These are phyloP conservation scores for Kwoniella bestiolae DNA, from an alignment of 768 basidiomycete genomes.

Conservation along the genomic window DNA sequence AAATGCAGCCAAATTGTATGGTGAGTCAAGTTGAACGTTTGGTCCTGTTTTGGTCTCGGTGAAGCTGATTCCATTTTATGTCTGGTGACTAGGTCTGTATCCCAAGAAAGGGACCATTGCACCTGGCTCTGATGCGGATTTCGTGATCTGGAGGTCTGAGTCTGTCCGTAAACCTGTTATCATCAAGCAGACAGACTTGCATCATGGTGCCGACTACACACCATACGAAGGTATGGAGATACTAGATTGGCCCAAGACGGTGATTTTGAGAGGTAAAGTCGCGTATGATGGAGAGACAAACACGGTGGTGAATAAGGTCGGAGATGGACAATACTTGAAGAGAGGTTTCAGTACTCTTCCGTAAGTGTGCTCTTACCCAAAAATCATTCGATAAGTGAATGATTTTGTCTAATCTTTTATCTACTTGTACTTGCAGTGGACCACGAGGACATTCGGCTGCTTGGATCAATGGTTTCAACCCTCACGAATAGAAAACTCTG, in stretches of 20 bases:
- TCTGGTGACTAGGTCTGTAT: conserved; percentile 11
- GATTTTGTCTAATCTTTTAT: not conserved
- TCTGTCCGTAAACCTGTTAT: conserved; percentile 1
- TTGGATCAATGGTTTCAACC: conserved; percentile 43
- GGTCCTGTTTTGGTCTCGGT: no score
- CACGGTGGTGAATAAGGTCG: conserved; percentile 21
- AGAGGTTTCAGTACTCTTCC: conserved; percentile 33
- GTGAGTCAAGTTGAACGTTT: conserved; percentile 4
- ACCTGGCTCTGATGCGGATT: conserved; percentile 56
- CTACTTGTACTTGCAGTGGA: conserved; percentile 27
- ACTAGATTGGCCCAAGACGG: conserved; percentile 56
- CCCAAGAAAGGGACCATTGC: conserved; percentile 51
- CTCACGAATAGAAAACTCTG: conserved; percentile 15
- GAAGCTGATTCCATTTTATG: no score
- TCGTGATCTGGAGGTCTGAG: conserved; percentile 51
- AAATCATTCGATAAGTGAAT: no score
- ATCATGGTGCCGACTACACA: conserved; percentile 43
- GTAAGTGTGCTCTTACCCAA: no score
- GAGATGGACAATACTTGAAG: conserved; percentile 37
- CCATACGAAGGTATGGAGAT: conserved; percentile 57
- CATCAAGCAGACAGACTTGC: conserved; percentile 17
- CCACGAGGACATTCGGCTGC: conserved; percentile 29
- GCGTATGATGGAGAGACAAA: conserved; percentile 36
- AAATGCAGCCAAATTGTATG: conserved; percentile 56
- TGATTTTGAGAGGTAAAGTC: conserved; percentile 31